A percentile compares a stretch with the other conserved stretches of the same genome.
These are phyloP conservation scores for Claviceps arundinis DNA, from an alignment of 2,329 filamentous ascomycete species.

Conservation along the genomic window DNA sequence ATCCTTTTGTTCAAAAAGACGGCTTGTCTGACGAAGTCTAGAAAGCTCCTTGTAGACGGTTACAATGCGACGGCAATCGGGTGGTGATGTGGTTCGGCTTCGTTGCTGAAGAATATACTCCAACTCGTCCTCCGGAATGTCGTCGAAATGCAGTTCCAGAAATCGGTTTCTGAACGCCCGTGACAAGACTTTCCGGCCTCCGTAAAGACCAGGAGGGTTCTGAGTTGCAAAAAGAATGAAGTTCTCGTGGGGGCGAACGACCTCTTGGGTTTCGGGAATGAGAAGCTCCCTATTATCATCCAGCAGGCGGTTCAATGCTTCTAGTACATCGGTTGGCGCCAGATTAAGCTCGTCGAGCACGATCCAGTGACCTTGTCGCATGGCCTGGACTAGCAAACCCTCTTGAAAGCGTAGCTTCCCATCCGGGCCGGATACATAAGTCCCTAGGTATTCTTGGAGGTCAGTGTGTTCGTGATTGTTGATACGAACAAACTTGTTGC, in stretches of 20 bases:
- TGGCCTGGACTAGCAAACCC: slow-evolving; percentile 80
- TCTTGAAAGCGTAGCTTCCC: slow-evolving; percentile 86
- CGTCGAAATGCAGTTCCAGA: slow-evolving; percentile 91
- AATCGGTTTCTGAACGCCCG: slow-evolving; percentile 95
- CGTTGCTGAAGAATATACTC: slow-evolving; percentile 82
- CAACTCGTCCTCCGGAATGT: slow-evolving; percentile 90
- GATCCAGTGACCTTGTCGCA: slow-evolving; percentile 92
- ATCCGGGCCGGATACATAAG: slow-evolving; percentile 75
- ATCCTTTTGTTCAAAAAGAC: slow-evolving; percentile 92
- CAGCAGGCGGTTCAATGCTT: slow-evolving; percentile 86
- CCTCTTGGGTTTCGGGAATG: slow-evolving; percentile 91
- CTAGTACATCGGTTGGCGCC: slow-evolving; percentile 90
- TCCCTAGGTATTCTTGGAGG: slow-evolving; percentile 91
- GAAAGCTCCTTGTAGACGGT: slow-evolving; percentile 89
- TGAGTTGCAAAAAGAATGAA: slow-evolving; percentile 99
- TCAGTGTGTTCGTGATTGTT: slow-evolving; percentile 99
- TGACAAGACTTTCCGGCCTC: slow-evolving; percentile 83
- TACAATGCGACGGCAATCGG: slow-evolving; percentile 84
- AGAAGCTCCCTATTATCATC: slow-evolving; percentile 94
- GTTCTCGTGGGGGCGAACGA: slow-evolving; percentile 80
- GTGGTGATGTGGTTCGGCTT: slow-evolving; percentile 74
- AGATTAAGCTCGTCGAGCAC: slow-evolving; percentile 95
- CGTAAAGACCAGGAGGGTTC: slow-evolving; percentile 90
- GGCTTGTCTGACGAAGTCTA: slow-evolving; percentile 72
- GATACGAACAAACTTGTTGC: slow-evolving; percentile 94